Base-by-base conservation (phyloP, 441 rosid genomes). In the Raphanus hybrid region DNA sequence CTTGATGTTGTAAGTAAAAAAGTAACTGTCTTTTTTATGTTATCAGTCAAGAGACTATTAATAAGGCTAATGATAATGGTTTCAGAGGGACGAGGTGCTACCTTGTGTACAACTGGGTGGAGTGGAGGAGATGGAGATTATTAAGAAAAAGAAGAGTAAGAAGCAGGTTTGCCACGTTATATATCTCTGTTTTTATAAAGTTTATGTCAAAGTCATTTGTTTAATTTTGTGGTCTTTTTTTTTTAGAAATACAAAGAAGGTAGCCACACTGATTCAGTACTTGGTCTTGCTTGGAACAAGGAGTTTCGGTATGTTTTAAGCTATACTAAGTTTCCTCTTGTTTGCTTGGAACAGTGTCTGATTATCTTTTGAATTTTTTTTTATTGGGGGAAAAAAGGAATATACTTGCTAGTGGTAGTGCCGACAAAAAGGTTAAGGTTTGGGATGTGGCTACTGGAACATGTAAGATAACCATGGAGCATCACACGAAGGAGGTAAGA, bases 271-370 rank as follows among this genome's bases (percentile, higher is more conserved):
- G 95, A 86, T 85, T 83, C 93, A 52, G 92, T 95, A 62, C 97
- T 95, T 76, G 91, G 93, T 85, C 96, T 95, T 79, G 96, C 98
- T 74, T 93, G 98, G 99, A 95, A 93, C 86, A 95, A 88, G 84
- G 96, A 89, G 78, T 88, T 82, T 86, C 89, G 96, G 97, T 90
- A 65, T 69, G 85, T 82, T 71, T 3, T 52, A 37, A 72, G 71
- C 16, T 43, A 64, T 73, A 8, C 8, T 35, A 48, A 62, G 23
- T 50, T 45, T 65, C 32, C 18, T 71, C 12, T 50, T 23, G 26
- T 23, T 95, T 79, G 96, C 98, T 74, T 93, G 98, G 99, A 95
- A 93, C 86, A 95, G 37, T 41, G 12, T 54, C 65, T 15, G 70
- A 78, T 45, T 58, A 5, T 67, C 26, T 62, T 78, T 41, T 62